These are phyloP conservation scores for Citeromyces hawaiiensis DNA, from an alignment of 1,139 yeast genomes.

Conservation along the genomic window DNA sequence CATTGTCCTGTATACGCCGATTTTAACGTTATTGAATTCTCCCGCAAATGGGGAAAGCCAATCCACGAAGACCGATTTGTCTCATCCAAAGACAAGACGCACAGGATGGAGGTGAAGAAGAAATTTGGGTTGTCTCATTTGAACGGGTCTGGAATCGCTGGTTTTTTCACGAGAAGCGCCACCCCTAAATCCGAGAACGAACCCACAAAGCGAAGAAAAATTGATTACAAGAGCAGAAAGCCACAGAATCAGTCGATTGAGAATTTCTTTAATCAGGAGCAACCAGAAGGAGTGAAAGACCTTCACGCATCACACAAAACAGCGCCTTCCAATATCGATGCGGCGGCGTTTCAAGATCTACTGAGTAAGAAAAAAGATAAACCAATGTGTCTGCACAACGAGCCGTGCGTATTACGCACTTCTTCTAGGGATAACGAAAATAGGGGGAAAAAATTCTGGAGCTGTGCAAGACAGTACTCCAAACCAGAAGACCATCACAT, in stretches of 20 bases:
- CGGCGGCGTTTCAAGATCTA: no score
- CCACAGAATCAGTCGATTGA: no score
- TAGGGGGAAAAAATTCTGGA: constrained; percentile 24
- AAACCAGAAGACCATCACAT: no score
- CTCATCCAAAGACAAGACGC: constrained; percentile 5
- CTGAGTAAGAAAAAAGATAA: no score
- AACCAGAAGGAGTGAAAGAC: not conserved
- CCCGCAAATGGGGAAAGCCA: not conserved
- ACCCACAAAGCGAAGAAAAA: constrained; percentile 3
- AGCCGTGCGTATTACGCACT: constrained; percentile 33
- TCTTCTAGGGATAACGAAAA: constrained; percentile 24
- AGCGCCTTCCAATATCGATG: no score
- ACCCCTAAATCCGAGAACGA: constrained; percentile 9
- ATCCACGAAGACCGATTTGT: constrained; percentile 4
- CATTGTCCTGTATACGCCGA: constrained; percentile 89
- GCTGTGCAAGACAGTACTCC: no score
- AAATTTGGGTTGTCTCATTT: constrained; percentile 32
- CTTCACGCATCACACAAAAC: no score
- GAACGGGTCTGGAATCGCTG: constrained; percentile 32
- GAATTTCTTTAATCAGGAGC: no score
- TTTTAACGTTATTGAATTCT: constrained; percentile 19
- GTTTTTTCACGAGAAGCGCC: constrained; percentile 22
- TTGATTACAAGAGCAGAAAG: not conserved
- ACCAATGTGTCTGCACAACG: constrained; percentile 39
- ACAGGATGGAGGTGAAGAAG: constrained; percentile 44